Percentiles rank a stretch among this genome's conserved stretches.
phyloP scores from a whole-genome alignment of 345 rosid genomes.

The Heritiera fomes region DNA sequence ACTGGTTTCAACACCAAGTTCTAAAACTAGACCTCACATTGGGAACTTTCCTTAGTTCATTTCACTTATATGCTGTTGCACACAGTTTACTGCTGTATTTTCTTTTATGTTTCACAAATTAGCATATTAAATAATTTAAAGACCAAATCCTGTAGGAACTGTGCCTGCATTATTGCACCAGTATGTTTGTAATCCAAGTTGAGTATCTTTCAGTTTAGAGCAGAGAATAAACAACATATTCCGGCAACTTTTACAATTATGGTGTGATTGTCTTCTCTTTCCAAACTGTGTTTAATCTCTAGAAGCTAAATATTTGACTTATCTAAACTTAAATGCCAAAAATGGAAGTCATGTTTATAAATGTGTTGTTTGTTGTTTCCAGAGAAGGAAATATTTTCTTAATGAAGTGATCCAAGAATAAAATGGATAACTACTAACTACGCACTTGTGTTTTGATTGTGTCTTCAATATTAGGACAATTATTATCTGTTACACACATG shows the following conservation, averaged over 20 bases:
- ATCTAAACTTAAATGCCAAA: background rate
- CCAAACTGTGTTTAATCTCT: background rate
- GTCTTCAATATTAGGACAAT: no score
- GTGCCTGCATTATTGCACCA: background rate
- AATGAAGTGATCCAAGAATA: no score
- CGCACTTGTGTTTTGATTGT: no score
- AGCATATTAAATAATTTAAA: no score
- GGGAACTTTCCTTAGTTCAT: background rate
- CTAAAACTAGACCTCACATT: background rate
- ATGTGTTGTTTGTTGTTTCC: no score
- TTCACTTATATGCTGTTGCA: background rate
- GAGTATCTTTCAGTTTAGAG: background rate
- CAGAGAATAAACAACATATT: background rate
- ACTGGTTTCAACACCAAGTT: background rate
- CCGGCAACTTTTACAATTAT: background rate
- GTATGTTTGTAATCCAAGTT: background rate
- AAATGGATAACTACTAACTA: no score
- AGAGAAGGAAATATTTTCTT: no score
- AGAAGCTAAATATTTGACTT: background rate
- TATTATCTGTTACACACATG: no score
- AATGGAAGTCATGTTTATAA: no score
- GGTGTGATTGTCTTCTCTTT: background rate
- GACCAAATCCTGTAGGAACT: background rate
- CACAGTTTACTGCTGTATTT: background rate
- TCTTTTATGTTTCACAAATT: no score